Evolutionary conservation across 306 rosid species (phyloP), one percentile per base, ranked within the genome.

Genomic region (Pueraria montana): DNA sequence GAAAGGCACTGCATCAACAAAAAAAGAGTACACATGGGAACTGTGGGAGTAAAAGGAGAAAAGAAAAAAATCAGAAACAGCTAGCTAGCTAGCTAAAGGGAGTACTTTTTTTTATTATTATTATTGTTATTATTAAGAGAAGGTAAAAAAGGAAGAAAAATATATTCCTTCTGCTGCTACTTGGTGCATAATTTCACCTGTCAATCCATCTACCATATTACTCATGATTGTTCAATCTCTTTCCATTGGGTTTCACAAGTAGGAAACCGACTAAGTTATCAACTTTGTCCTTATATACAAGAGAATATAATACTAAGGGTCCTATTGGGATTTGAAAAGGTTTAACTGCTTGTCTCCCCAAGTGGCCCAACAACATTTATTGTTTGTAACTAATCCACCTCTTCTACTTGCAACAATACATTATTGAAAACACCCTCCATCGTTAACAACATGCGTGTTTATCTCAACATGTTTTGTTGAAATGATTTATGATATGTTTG

Each of bases 181-280:
- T 21, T 62, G 20, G 5, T 58, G 13, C 32, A 38, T 21, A 56
- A 36, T 68, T 85, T 74, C 45, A 83, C 82, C 86, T 42, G 85
- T 75, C 89, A 78, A 79, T 56, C 71, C 69, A 65, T 65, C 48
- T 5, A 81, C 42, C 68, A 34, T 17, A 68, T 21, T 38, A 59
- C 58, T 9, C 38, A 38, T 69, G 76, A 53, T 68, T 40, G 20
- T 66, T 76, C 68, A 74, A 75, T 76, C 73, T 48, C 76, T 61
- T 82, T 73, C 78, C 79, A 66, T 82, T 61, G 85, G 87, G 88
- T 86, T 88, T 69, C 81, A 78, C 67, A 84, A 56, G 83, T 77
- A 63, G 85, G 83, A 82, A 85, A 83, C 90, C 67, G 8, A 20
- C 52, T 78, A 68, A 80, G 82, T 68, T 70, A 55, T 76, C 45